These are phyloP conservation scores for Alternaria triticina DNA, from an alignment of 2,329 filamentous ascomycete species.

Conservation along the genomic window DNA sequence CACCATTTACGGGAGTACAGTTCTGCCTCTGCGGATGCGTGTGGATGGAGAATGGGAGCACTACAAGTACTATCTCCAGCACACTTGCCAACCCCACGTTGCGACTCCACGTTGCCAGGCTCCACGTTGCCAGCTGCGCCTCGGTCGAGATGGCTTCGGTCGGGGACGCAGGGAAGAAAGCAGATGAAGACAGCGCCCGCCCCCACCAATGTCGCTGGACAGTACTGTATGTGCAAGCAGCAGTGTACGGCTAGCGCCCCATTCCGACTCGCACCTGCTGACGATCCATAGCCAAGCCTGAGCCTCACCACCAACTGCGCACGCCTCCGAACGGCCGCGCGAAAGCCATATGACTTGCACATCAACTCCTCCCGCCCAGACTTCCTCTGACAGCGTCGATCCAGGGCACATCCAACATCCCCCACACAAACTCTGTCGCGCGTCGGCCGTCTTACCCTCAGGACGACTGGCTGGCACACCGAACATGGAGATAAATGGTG, in stretches of 20 bases:
- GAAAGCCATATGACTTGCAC: not conserved
- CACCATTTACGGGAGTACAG: too few species aligned
- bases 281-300: constrained; percentile 43
- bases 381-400: not conserved
- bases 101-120: too few species aligned
- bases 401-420: not conserved
- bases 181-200: too few species aligned
- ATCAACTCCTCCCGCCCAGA: not conserved
- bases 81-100: too few species aligned
- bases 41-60: too few species aligned
- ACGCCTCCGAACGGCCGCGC: constrained; percentile 60
- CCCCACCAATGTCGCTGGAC: constrained; percentile 37
- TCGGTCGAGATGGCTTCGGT: too few species aligned
- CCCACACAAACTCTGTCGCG: not conserved
- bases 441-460: not conserved
- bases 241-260: constrained; percentile 35
- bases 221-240: constrained; percentile 53
- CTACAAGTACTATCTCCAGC: too few species aligned
- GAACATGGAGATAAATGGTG: not conserved
- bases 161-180: too few species aligned
- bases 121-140: too few species aligned
- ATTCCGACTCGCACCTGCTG: not conserved
- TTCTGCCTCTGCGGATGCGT: too few species aligned
- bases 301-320: constrained; percentile 68
- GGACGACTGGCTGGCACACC: not conserved